Conservation (phyloP, 805 yeast genomes). For the Kazachstania taianensis region DNA sequence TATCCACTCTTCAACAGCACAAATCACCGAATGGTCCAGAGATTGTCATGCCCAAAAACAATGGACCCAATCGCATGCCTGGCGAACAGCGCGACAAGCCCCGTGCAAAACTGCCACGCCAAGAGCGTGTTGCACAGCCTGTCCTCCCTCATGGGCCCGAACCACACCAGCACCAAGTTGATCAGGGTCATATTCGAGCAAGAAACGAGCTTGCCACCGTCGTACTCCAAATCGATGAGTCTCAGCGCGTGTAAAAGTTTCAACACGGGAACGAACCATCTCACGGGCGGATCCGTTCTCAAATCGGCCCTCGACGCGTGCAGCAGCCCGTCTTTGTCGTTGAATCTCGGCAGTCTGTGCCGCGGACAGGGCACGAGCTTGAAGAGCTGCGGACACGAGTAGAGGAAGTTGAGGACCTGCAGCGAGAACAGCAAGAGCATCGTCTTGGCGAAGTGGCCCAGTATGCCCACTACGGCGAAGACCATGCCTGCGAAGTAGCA, state of each 20-base stretch:
- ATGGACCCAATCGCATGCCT: conserved; percentile 82
- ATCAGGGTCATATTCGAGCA: conserved; percentile 83
- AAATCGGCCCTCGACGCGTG: conserved; percentile 57
- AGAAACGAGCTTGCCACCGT: conserved; percentile 26
- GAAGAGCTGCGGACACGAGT: conserved; percentile 87
- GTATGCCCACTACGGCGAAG: conserved; percentile 90
- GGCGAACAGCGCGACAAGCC: conserved; percentile 52
- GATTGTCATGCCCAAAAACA: conserved; percentile 82
- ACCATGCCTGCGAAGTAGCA: conserved; percentile 99
- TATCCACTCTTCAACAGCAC: neutral
- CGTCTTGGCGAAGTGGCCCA: conserved; percentile 95
- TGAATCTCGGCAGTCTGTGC: conserved; percentile 80
- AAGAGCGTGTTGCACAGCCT: conserved; percentile 52
- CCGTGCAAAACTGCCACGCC: conserved; percentile 52
- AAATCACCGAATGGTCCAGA: conserved; percentile 29
- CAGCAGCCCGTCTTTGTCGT: conserved; percentile 56
- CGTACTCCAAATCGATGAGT: conserved; percentile 38
- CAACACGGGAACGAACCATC: conserved; percentile 30
- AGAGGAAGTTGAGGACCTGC: conserved; percentile 81
- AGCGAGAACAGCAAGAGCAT: conserved; percentile 77
- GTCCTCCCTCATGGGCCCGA: conserved; percentile 88
- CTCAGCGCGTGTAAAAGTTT: conserved; percentile 37
- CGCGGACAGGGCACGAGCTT: conserved; percentile 88
- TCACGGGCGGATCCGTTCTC: conserved; percentile 28
- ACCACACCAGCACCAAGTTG: conserved; percentile 70